Percentiles rank a stretch among this genome's conserved stretches.
Evolutionary conservation across 345 rosid genomes (phyloP).

Genomic region (Eucalyptus curtisii): DNA sequence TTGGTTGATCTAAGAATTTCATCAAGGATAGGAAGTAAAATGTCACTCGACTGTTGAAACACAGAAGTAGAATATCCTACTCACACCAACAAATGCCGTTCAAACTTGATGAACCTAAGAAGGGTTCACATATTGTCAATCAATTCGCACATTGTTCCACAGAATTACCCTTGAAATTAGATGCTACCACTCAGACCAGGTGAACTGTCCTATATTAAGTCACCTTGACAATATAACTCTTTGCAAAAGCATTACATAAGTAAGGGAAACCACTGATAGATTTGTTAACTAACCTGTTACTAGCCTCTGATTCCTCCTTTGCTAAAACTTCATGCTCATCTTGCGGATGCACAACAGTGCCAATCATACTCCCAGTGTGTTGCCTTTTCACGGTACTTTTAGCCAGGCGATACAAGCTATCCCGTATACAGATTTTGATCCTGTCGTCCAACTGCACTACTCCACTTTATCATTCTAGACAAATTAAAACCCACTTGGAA

Average conservation of each 20-base stretch:
- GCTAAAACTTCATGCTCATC: constrained; percentile 28
- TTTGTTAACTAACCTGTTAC: constrained; percentile 33
- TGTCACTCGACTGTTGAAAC: not conserved
- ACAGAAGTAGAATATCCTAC: not conserved
- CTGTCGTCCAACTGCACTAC: constrained; percentile 55
- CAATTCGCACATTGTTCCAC: not conserved
- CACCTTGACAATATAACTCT: not conserved
- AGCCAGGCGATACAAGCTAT: constrained; percentile 95
- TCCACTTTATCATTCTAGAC: constrained; percentile 3
- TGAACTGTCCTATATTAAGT: not conserved
- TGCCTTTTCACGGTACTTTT: constrained; percentile 83
- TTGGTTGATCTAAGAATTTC: not conserved
- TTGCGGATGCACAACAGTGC: constrained; percentile 36
- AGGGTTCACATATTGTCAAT: not conserved
- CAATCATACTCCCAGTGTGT: constrained; percentile 33
- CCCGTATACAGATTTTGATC: constrained; percentile 68
- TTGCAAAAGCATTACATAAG: not conserved
- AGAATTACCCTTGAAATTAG: not conserved
- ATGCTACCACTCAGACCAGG: not conserved
- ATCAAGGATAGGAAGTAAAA: not conserved
- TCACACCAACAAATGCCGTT: not conserved
- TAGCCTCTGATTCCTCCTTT: constrained; percentile 21
- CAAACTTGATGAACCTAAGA: not conserved
- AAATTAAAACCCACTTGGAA: not conserved
- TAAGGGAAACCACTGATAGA: not conserved